phyloP scores from a whole-genome alignment of 805 yeast genomes.

The Wickerhamiella cacticola region DNA sequence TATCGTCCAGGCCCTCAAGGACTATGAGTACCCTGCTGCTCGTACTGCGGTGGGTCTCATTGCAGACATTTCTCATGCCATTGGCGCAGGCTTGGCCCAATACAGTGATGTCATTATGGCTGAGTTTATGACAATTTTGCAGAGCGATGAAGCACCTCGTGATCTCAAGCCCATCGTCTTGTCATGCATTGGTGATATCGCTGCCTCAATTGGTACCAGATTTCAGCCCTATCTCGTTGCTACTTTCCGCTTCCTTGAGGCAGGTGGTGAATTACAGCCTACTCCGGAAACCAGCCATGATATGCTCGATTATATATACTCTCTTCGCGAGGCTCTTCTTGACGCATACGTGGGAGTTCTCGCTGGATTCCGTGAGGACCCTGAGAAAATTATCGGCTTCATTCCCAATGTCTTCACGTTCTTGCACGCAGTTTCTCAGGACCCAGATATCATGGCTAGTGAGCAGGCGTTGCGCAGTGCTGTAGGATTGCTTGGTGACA shows the following conservation, averaged over 20 bases:
- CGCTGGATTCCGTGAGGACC: conserved; percentile 67
- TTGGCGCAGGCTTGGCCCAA: conserved; percentile 59
- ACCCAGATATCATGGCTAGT: conserved; percentile 45
- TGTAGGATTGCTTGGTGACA: conserved; percentile 85
- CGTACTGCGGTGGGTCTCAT: conserved; percentile 88
- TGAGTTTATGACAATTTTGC: conserved; percentile 61
- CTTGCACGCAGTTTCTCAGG: conserved; percentile 46
- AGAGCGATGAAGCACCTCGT: conserved; percentile 53
- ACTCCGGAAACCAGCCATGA: conserved; percentile 50
- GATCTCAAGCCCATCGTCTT: conserved; percentile 79
- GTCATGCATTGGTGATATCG: conserved; percentile 92
- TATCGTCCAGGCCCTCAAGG: conserved; percentile 63
- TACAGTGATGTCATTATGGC: conserved; percentile 75
- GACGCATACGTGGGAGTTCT: conserved; percentile 94
- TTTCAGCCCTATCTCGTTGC: conserved; percentile 67
- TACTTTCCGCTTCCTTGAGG: conserved; percentile 56
- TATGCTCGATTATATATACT: conserved; percentile 58
- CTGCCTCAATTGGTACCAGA: conserved; percentile 68
- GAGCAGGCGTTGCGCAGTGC: conserved; percentile 72
- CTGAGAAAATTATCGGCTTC: conserved; percentile 53
- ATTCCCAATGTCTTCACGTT: conserved; percentile 61
- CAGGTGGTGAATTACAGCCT: conserved; percentile 27
- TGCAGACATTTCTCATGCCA: conserved; percentile 85
- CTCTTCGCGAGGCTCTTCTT: conserved; percentile 74
- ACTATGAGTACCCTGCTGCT: conserved; percentile 73